Conservation (phyloP, 2,329 filamentous ascomycete species). For the Aspergillus puulaauensis region DNA sequence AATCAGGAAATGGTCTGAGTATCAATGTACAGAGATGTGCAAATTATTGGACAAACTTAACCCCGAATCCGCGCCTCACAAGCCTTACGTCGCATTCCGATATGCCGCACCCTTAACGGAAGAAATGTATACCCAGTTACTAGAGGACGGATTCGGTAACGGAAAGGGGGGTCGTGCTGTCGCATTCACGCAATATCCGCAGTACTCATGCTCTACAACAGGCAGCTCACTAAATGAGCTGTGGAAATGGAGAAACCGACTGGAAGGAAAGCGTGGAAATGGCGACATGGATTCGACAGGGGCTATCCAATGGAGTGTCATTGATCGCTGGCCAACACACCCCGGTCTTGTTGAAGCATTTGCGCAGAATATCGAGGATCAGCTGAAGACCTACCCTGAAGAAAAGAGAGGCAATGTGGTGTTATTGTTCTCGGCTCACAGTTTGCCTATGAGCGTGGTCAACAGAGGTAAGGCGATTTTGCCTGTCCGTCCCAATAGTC, state of each 20-base stretch:
- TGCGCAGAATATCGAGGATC: slow-evolving; percentile 85
- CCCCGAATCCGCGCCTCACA: slow-evolving; percentile 92
- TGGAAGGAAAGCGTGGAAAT: slow-evolving; percentile 72
- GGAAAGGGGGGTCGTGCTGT: slow-evolving; percentile 91
- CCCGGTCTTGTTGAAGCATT: slow-evolving; percentile 87
- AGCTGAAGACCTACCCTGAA: slow-evolving; percentile 78
- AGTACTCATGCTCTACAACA: slow-evolving; percentile 97
- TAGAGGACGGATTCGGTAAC: slow-evolving; percentile 86
- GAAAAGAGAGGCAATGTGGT: slow-evolving; percentile 78
- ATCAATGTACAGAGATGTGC: slow-evolving; percentile 93
- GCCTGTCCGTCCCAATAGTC: not conserved
- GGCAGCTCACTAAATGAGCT: slow-evolving; percentile 94
- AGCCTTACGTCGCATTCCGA: slow-evolving; percentile 95
- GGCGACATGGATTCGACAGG: slow-evolving; percentile 58
- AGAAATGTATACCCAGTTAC: slow-evolving; percentile 79
- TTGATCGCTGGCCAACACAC: slow-evolving; percentile 96
- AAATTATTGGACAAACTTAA: slow-evolving; percentile 89
- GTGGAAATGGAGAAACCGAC: slow-evolving; percentile 88
- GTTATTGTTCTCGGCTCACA: slow-evolving; percentile 91
- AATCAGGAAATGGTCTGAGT: slow-evolving; percentile 96
- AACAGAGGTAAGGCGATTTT: slow-evolving; percentile 66
- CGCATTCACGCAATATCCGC: slow-evolving; percentile 96
- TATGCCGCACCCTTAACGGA: slow-evolving; percentile 94
- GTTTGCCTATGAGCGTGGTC: slow-evolving; percentile 93
- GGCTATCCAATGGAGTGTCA: slow-evolving; percentile 91